Conservation (phyloP, 306 rosid genomes). For the Astragalus glycyphyllos region DNA sequence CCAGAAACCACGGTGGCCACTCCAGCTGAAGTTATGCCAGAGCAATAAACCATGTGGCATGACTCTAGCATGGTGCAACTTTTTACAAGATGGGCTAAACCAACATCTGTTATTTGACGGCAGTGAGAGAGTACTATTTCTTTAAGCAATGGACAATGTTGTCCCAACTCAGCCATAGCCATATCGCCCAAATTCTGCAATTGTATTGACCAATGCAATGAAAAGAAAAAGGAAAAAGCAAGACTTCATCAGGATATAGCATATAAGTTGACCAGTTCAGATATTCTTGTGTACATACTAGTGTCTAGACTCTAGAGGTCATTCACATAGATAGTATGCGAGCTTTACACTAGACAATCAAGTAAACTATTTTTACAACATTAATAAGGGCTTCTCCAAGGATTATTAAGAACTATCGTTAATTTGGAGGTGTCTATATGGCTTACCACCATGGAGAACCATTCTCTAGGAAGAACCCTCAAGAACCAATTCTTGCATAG, state of each 20-base stretch:
- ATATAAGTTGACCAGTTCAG: constrained; percentile 12
- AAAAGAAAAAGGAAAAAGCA: neutral
- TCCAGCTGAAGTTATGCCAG: constrained; percentile 75
- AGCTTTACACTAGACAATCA: constrained; percentile 4
- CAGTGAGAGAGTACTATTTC: constrained; percentile 88
- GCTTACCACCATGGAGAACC: too few species aligned
- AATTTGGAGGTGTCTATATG: too few species aligned
- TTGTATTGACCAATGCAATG: constrained; percentile 16
- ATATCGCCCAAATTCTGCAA: constrained; percentile 85
- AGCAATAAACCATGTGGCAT: constrained; percentile 95
- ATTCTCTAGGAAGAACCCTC: too few species aligned
- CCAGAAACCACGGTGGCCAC: constrained; percentile 89
- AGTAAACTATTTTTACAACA: neutral
- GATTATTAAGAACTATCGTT: too few species aligned
- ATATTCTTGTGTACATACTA: constrained; percentile 13
- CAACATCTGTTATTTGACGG: constrained; percentile 88
- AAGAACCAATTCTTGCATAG: too few species aligned
- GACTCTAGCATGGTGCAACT: constrained; percentile 73
- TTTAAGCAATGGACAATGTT: constrained; percentile 77
- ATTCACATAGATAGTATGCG: constrained; percentile 19
- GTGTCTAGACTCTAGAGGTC: neutral
- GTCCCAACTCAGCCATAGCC: constrained; percentile 89
- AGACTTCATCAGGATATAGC: constrained; percentile 8
- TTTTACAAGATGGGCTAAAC: constrained; percentile 76
- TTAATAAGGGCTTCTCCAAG: too few species aligned